Percentiles rank a stretch among this genome's conserved stretches.
Conservation (phyloP, 2,329 filamentous ascomycete genomes). For the Proliferodiscus dingleyae region DNA sequence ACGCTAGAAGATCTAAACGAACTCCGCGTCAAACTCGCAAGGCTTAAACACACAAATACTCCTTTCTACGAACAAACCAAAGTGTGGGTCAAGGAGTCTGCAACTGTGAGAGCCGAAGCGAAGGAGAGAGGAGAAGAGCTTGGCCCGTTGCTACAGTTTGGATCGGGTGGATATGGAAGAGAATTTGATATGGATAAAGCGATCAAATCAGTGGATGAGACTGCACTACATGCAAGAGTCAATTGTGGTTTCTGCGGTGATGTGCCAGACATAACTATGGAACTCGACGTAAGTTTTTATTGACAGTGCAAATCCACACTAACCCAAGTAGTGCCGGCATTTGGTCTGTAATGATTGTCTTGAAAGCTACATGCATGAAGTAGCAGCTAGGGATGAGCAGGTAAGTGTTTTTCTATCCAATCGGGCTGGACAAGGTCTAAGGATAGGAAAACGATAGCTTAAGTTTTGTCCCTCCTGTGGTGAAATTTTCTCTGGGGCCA, state of each 20-base stretch:
- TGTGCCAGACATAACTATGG: constrained; percentile 35
- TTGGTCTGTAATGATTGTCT: constrained; percentile 50
- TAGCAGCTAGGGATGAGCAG: constrained; percentile 26
- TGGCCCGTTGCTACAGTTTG: constrained; percentile 20
- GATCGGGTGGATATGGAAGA: constrained; percentile 26
- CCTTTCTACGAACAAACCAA: constrained; percentile 29
- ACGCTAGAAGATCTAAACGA: constrained; percentile 23
- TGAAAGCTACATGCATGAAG: constrained; percentile 24
- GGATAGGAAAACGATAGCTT: not conserved
- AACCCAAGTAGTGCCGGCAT: constrained; percentile 43
- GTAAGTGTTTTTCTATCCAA: not conserved
- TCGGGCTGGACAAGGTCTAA: not conserved
- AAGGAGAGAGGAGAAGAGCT: constrained; percentile 4
- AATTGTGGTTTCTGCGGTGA: constrained; percentile 40
- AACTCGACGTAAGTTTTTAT: constrained; percentile 34
- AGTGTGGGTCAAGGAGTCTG: constrained; percentile 16
- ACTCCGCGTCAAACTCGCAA: constrained; percentile 12
- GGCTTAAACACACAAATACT: constrained; percentile 1
- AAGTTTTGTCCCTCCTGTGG: constrained; percentile 21
- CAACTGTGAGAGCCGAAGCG: not conserved
- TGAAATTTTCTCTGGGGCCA: constrained; percentile 9
- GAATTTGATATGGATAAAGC: constrained; percentile 27
- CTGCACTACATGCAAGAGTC: constrained; percentile 30
- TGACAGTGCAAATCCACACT: not conserved
- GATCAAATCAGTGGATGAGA: constrained; percentile 28